Conservation (phyloP, 83 land plant genomes). For the Isoetes engelmannii region DNA sequence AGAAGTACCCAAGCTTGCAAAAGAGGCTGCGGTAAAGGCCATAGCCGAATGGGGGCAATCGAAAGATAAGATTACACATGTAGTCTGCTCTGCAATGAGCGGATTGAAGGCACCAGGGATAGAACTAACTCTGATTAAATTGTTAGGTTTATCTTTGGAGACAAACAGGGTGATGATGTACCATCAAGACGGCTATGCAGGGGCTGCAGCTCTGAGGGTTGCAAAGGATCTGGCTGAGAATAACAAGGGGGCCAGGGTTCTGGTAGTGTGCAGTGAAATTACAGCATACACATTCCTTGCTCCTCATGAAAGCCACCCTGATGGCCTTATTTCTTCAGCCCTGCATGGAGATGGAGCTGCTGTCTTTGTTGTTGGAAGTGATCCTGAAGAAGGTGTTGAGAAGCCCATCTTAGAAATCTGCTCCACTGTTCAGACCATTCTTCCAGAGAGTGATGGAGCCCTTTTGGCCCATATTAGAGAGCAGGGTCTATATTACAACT, state of each 20-base stretch:
- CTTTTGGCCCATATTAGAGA: background rate
- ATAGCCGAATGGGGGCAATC: background rate
- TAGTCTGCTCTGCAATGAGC: background rate
- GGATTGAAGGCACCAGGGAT: background rate
- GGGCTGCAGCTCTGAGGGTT: background rate
- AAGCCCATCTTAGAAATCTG: background rate
- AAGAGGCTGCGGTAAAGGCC: background rate
- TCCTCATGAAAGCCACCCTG: background rate
- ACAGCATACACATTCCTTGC: background rate
- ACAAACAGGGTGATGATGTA: background rate
- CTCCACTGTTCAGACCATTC: background rate
- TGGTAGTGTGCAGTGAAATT: background rate
- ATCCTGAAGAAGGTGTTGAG: background rate
- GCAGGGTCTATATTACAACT: background rate
- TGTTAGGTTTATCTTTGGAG: background rate
- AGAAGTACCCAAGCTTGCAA: background rate
- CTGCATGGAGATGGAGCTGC: background rate
- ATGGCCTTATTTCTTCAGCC: background rate
- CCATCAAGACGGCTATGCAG: background rate
- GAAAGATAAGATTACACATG: background rate
- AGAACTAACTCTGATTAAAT: background rate
- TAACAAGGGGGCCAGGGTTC: background rate
- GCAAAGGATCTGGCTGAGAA: conserved; percentile 1
- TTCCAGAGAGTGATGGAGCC: background rate
- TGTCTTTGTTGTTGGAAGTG: background rate